A percentile compares a stretch with the other conserved stretches of the same genome.
These are phyloP conservation scores for Anethum foeniculum DNA, from an alignment of 140 eudicot genomes.

Conservation along the genomic window DNA sequence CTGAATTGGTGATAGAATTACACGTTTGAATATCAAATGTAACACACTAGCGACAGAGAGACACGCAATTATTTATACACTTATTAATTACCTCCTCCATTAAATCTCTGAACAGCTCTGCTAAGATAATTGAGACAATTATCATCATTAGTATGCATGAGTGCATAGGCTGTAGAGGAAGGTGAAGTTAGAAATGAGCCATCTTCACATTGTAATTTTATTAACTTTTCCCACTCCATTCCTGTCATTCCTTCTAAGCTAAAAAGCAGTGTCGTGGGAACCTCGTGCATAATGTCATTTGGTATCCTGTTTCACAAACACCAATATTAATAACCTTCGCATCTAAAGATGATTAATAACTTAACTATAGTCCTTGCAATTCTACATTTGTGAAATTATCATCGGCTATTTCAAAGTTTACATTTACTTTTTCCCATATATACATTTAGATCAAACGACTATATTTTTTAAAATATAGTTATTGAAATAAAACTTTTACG, in stretches of 20 bases:
- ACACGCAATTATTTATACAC: not conserved
- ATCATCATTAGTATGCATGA: conserved; percentile 66
- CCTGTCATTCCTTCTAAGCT: conserved; percentile 86
- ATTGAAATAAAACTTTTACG: too few relatives aligned
- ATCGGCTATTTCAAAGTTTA: too few relatives aligned
- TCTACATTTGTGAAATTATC: too few relatives aligned
- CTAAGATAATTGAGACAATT: conserved; percentile 59
- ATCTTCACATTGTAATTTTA: conserved; percentile 60
- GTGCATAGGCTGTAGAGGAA: conserved; percentile 94
- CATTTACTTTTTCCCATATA: too few relatives aligned
- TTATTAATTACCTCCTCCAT: conserved; percentile 71
- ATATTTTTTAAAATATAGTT: too few relatives aligned
- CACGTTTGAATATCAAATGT: too few relatives aligned
- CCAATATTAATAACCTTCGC: too few relatives aligned
- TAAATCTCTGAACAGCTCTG: conserved; percentile 49
- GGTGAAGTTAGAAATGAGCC: conserved; percentile 93
- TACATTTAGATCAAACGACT: too few relatives aligned
- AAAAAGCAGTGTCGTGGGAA: conserved; percentile 81
- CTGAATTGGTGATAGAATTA: conserved; percentile 13
- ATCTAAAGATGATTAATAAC: too few relatives aligned
- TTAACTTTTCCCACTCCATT: conserved; percentile 74
- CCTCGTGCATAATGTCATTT: conserved; percentile 55
- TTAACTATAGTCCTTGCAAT: too few relatives aligned
- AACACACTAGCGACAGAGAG: too few relatives aligned
- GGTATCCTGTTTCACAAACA: conserved; percentile 59